Percentiles rank a stretch among this genome's conserved stretches.
Evolutionary conservation across 257 asterid species (phyloP).

Genomic region (Salvia rosmarinus): DNA sequence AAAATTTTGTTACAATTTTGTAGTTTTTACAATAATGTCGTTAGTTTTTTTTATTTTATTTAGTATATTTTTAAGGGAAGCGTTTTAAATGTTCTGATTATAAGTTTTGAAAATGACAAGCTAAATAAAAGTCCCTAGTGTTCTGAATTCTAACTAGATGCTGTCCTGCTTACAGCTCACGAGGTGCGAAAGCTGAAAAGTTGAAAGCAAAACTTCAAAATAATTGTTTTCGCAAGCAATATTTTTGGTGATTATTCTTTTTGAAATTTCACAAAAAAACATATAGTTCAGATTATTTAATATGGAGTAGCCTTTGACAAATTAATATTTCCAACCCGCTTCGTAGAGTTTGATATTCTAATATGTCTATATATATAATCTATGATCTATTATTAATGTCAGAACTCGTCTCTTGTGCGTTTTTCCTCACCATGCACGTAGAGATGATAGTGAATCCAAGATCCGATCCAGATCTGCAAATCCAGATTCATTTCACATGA

Average conservation of each 20-base stretch:
- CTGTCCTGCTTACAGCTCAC: not conserved
- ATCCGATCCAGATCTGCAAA: no score
- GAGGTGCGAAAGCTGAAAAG: not conserved
- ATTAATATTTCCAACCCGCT: not conserved
- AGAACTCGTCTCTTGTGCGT: no score
- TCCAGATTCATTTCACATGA: no score
- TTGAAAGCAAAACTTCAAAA: conserved; percentile 4
- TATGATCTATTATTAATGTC: not conserved
- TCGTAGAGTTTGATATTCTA: not conserved
- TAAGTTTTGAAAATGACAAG: not conserved
- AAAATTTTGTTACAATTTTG: no score
- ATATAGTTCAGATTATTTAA: not conserved
- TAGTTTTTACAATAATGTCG: no score
- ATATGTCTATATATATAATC: no score
- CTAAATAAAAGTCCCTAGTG: not conserved
- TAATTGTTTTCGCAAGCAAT: no score
- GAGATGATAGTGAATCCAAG: no score
- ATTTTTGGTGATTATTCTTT: not conserved
- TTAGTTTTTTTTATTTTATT: no score
- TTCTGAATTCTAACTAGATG: not conserved
- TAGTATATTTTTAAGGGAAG: no score
- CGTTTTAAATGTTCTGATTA: no score
- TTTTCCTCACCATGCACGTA: no score
- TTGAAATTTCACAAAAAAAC: not conserved
- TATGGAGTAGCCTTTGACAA: not conserved